Conservation (phyloP, 768 basidiomycete genomes). For the Porpolomopsis calyptriformis region DNA sequence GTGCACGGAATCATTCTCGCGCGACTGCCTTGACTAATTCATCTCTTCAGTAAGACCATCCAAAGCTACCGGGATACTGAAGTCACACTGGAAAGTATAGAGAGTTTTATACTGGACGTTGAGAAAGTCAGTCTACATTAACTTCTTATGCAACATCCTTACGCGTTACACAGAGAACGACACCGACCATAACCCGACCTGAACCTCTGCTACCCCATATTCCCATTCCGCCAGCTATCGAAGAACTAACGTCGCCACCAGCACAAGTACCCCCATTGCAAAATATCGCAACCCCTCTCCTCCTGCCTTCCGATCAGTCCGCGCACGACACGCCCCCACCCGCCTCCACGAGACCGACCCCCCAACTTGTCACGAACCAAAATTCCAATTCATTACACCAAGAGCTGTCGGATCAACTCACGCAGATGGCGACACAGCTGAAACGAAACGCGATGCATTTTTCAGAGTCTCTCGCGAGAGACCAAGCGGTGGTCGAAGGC, state of each 20-base stretch:
- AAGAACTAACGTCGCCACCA: slow-evolving; percentile 19
- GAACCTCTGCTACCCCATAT: slow-evolving; percentile 44
- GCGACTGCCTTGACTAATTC: background rate
- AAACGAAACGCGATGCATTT: slow-evolving; percentile 78
- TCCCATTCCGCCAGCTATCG: slow-evolving; percentile 23
- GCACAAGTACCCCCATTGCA: slow-evolving; percentile 28
- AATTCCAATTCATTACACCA: slow-evolving; percentile 60
- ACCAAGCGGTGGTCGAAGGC: slow-evolving; percentile 57
- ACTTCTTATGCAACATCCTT: background rate
- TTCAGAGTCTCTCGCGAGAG: slow-evolving; percentile 57
- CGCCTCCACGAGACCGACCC: slow-evolving; percentile 20
- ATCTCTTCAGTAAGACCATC: slow-evolving; percentile 27
- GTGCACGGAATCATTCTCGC: slow-evolving; percentile 13
- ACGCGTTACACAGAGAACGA: slow-evolving; percentile 25
- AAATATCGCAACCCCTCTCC: slow-evolving; percentile 3
- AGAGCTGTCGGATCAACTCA: slow-evolving; percentile 63
- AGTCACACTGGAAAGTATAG: slow-evolving; percentile 43
- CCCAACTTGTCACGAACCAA: slow-evolving; percentile 33
- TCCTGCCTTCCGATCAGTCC: slow-evolving; percentile 13
- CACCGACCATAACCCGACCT: slow-evolving; percentile 30
- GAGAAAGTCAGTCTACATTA: slow-evolving; percentile 34
- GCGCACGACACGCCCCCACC: slow-evolving; percentile 24
- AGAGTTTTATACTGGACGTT: slow-evolving; percentile 39
- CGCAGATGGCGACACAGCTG: slow-evolving; percentile 80
- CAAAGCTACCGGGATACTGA: slow-evolving; percentile 37